phyloP scores from a whole-genome alignment of 345 rosid species.

The Eucalyptus microcorys region DNA sequence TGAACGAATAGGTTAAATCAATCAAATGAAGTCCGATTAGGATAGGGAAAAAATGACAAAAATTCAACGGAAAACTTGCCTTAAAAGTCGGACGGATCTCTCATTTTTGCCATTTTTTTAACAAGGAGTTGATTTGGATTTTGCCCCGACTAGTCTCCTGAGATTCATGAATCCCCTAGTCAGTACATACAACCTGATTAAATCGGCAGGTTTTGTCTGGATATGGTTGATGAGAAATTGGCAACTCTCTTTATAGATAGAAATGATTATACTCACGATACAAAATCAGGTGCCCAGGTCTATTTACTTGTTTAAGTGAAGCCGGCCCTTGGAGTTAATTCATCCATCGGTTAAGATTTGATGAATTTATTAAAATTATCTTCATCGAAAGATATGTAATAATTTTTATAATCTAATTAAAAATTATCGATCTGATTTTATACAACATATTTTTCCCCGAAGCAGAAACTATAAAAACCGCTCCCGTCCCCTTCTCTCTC shows the following conservation, averaged over 20 bases:
- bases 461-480: background rate
- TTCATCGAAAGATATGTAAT: background rate
- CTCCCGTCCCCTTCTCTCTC: background rate
- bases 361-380: background rate
- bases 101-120: background rate
- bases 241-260: fast-evolving
- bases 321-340: background rate
- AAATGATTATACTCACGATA: fast-evolving
- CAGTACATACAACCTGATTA: fast-evolving
- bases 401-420: background rate
- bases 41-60: background rate
- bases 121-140: background rate
- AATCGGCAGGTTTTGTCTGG: fast-evolving
- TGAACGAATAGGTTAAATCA: no score
- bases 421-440: background rate
- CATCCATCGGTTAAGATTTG: background rate
- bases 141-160: fast-evolving
- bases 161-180: background rate
- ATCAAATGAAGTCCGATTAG: fast-evolving
- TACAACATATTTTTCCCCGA: background rate
- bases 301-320: no score
- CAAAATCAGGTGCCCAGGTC: fast-evolving
- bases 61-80: fast-evolving
- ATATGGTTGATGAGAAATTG: fast-evolving
- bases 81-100: background rate